phyloP scores from a whole-genome alignment of 768 basidiomycete genomes.

The Lenzites betulinus region DNA sequence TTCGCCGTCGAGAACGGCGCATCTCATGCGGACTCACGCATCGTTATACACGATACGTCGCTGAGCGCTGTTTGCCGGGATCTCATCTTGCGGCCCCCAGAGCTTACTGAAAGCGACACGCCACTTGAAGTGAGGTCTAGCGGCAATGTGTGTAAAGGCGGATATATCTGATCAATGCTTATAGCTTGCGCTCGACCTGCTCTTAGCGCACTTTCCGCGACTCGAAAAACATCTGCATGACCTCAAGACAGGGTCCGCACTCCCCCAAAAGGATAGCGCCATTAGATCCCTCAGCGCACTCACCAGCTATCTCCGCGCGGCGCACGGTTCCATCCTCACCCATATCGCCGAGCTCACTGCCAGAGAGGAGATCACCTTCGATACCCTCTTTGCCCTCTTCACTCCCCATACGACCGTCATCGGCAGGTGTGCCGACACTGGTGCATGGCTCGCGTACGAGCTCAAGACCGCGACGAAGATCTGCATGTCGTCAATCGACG shows the following conservation, averaged over 20 bases:
- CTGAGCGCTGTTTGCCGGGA: no score
- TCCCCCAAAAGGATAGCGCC: not conserved
- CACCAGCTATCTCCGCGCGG: constrained; percentile 47
- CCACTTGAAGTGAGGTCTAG: constrained; percentile 28
- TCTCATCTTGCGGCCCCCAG: no score
- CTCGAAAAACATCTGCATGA: not conserved
- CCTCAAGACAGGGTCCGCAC: not conserved
- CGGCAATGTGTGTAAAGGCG: no score
- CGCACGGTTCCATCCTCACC: constrained; percentile 50
- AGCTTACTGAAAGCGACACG: constrained; percentile 35
- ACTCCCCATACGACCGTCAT: constrained; percentile 54
- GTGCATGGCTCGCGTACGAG: constrained; percentile 51
- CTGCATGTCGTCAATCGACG: constrained; percentile 35
- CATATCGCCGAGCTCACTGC: constrained; percentile 48
- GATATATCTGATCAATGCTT: constrained; percentile 30
- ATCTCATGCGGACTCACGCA: no score
- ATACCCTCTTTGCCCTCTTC: constrained; percentile 55
- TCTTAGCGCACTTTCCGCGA: not conserved
- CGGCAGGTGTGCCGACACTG: constrained; percentile 52
- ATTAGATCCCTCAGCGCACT: constrained; percentile 52
- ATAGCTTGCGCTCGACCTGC: constrained; percentile 48
- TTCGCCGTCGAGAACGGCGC: no score
- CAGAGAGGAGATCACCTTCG: constrained; percentile 60
- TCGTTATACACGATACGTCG: no score
- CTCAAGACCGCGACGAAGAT: constrained; percentile 43